These are phyloP conservation scores for Tylopilus rubrobrunneus DNA, from an alignment of 768 basidiomycete species.

Conservation along the genomic window DNA sequence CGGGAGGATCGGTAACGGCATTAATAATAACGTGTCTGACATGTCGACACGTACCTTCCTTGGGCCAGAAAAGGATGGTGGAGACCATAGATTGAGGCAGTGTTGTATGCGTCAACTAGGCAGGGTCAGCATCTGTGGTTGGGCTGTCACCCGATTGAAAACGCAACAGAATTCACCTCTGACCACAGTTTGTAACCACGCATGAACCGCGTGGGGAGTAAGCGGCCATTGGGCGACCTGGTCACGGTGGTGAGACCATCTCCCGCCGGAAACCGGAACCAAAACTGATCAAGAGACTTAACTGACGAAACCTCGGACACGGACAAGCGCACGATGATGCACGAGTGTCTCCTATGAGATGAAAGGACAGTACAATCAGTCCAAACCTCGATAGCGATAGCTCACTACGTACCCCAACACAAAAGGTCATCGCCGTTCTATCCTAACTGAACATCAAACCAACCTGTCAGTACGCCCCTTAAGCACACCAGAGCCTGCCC, in stretches of 20 bases:
- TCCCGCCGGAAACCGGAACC: neutral
- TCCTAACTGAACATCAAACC: slow-evolving; percentile 38
- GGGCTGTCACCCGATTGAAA: too few species aligned
- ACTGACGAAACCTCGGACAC: slow-evolving; percentile 48
- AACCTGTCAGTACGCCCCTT: neutral
- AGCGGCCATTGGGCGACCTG: slow-evolving; percentile 46
- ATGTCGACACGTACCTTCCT: too few species aligned
- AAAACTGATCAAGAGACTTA: slow-evolving; percentile 47
- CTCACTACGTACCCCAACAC: slow-evolving; percentile 37
- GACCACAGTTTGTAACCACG: slow-evolving; percentile 51
- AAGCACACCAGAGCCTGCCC: slow-evolving; percentile 2
- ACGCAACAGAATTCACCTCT: slow-evolving; percentile 30
- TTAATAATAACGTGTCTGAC: too few species aligned
- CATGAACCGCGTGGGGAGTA: slow-evolving; percentile 44
- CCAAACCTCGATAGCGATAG: neutral
- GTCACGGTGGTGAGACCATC: neutral
- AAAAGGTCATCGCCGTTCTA: slow-evolving; percentile 44
- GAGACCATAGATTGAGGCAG: too few species aligned
- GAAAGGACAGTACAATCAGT: neutral
- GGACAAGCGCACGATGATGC: slow-evolving; percentile 43
- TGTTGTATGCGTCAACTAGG: too few species aligned
- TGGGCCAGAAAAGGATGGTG: too few species aligned
- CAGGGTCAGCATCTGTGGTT: too few species aligned
- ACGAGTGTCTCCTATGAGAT: slow-evolving; percentile 36
- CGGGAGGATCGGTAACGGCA: too few species aligned